Percentiles rank a stretch among this genome's conserved stretches.
Evolutionary conservation across 1,284 basidiomycete genomes (phyloP).

Genomic region (Grifola frondosa): DNA sequence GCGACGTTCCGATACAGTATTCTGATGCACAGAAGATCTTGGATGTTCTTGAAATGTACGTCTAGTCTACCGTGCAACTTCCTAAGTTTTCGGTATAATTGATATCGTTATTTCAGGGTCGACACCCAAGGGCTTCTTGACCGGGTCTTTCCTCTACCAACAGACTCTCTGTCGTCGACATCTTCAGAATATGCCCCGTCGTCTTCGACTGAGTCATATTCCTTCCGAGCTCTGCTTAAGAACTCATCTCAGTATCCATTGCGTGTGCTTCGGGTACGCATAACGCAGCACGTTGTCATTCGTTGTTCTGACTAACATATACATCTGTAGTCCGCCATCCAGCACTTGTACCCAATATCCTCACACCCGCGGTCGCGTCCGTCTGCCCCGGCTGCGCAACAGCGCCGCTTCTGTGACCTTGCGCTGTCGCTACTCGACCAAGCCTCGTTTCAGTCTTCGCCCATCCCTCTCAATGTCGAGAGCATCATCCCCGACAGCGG

Average conservation of each 20-base stretch:
- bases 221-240: slow-evolving; percentile 62
- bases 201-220: slow-evolving; percentile 40
- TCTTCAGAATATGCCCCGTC: slow-evolving; percentile 26
- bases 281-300: slow-evolving; percentile 11
- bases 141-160: slow-evolving; percentile 64
- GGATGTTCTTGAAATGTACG: slow-evolving; percentile 73
- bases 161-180: slow-evolving; percentile 36
- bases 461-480: slow-evolving; percentile 45
- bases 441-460: slow-evolving; percentile 50
- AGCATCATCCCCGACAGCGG: slow-evolving; percentile 40
- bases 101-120: slow-evolving; percentile 39
- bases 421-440: slow-evolving; percentile 71
- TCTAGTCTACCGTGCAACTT: slow-evolving; percentile 15
- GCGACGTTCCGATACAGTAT: slow-evolving; percentile 48
- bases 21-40: slow-evolving; percentile 63
- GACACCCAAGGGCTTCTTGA: slow-evolving; percentile 78
- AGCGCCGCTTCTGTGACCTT: slow-evolving; percentile 70
- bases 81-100: slow-evolving; percentile 5
- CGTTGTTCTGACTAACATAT: slow-evolving; percentile 2
- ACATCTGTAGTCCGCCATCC: slow-evolving; percentile 54
- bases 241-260: slow-evolving; percentile 54
- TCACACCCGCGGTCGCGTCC: slow-evolving; percentile 60
- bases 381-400: slow-evolving; percentile 62
- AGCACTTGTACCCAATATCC: slow-evolving; percentile 65
- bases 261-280: slow-evolving; percentile 49